Base-by-base conservation (phyloP, 768 basidiomycete genomes). In the Termitomyces sp. region DNA sequence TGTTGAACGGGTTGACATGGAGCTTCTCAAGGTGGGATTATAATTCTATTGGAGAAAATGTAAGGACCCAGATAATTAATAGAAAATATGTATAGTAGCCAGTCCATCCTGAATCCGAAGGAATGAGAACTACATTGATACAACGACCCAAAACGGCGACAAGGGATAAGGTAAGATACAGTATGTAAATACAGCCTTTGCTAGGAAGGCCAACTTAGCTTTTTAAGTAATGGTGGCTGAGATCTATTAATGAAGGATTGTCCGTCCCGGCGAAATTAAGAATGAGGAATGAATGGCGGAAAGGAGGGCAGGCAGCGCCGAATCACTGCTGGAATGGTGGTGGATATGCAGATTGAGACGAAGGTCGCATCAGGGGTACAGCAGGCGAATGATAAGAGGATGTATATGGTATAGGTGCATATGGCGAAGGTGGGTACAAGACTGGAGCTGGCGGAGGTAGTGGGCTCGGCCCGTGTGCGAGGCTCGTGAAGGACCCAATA, bases 371-470 rank as follows among this genome's bases (percentile, higher is more conserved):
- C 16, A 30, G 19, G 5, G 59, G 59, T 32, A 55, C 56, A 41
- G 45, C 47, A 56, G 64, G 60, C 10, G 60, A 53, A 19, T 55
- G 58, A n/a, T 59, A 59, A 9, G 60, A 56, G 3, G 60, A 61
- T 17, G 27, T 12, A 47, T 63, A 65, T 11, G 51, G 17, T 41
- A 12, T 21, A 28, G 55, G 54, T n/a, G 50, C 48, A 53, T 61
- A 63, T 32, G 60, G 61, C 34, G 61, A 64, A 25, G 25, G 43
- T 12, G 57, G 56, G 27, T 54, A 61, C 3, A 42, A 17, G n/a
- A 45, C 28, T 34, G 27, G 58, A 8, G 32, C 34, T 49, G 42
- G 46, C 16, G 55, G 23, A 48, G 41, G 42, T 19, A 48, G 23
- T 34, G 52, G 45, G 47, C 52, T 58, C 25, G 55, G 42, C 16